These are phyloP conservation scores for Apiospora saccharicola DNA, from an alignment of 2,329 filamentous ascomycete species.

Conservation along the genomic window DNA sequence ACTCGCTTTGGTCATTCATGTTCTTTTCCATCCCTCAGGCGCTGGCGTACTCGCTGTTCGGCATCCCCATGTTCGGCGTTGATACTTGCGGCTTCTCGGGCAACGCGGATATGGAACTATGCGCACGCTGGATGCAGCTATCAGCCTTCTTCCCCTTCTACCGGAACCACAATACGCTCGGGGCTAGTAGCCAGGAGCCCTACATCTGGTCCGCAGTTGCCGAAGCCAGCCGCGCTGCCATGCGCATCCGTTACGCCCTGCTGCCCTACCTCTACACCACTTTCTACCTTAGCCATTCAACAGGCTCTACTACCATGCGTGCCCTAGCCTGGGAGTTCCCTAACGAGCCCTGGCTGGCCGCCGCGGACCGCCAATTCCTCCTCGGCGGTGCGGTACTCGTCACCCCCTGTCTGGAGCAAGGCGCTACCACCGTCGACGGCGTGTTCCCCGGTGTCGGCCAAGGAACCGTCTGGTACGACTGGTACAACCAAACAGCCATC, in stretches of 20 bases:
- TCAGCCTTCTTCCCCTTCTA: conserved; percentile 81
- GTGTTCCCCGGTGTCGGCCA: conserved; percentile 72
- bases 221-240: conserved; percentile 69
- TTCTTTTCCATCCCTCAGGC: conserved; percentile 81
- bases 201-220: conserved; percentile 74
- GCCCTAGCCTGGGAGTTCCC: conserved; percentile 79
- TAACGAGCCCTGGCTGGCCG: conserved; percentile 70
- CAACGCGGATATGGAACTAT: conserved; percentile 73
- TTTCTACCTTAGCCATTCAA: conserved; percentile 70
- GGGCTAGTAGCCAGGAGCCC: conserved; percentile 71
- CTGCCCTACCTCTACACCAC: conserved; percentile 81
- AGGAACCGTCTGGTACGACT: conserved; percentile 77
- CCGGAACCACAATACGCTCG: conserved; percentile 75
- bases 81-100: conserved; percentile 76
- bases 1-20: conserved; percentile 75
- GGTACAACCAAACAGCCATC: conserved; percentile 72
- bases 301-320: conserved; percentile 74
- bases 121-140: conserved; percentile 77
- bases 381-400: conserved; percentile 72
- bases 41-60: conserved; percentile 76
- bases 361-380: conserved; percentile 75
- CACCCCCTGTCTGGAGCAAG: conserved; percentile 71
- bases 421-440: conserved; percentile 66
- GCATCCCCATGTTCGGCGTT: conserved; percentile 79
- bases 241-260: conserved; percentile 74